Base-by-base conservation (phyloP, 805 yeast genomes). In the Spencermartinsiella europaea region DNA sequence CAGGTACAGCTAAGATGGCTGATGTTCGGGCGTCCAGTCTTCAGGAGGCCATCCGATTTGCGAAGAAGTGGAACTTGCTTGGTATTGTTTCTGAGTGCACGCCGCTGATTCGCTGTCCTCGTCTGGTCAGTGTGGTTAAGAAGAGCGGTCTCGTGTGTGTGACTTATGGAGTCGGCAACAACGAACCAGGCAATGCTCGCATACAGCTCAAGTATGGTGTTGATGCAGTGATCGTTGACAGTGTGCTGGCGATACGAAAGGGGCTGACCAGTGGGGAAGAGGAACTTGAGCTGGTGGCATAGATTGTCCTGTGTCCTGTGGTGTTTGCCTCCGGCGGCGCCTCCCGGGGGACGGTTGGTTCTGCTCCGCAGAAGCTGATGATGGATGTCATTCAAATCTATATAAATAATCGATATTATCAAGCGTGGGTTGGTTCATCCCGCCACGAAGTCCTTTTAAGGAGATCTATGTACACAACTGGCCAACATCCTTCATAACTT, bases 161-260 rank as follows among this genome's bases (percentile, higher is more conserved):
- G 47, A 86, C 96, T 0, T 91, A 91, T 58, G 98, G 98, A 22
- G 74, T 77, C 1, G 74, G 76, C 61, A 91, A 91, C 64, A 91
- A 91, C 58, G 80, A 79, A 31, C 96, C 97, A 0, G 88, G 79
- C 47, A 80, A 81, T 51, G 89, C 95, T 22, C 81, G 80, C 55
- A 70, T 85, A 47, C 96, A 91, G 65, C 83, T 91, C 83, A 80
- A 79, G 52, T 90, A 95, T 2, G 98, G 98, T 5, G 96, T 91
- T 10, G 98, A 91, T 71, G 99, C 99, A 0, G 97, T 91, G n/a
- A 91, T 91, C 67, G 97, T 87, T 2, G 98, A 91, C 66, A 82
- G 87, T 46, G 98, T 91, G 1, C 72, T 90, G 59, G 96, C 96
- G 0, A 95, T 90, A n/a, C 74, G 95, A 61, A 83, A 83, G 57